phyloP scores from a whole-genome alignment of 1,139 yeast genomes.

The Saccharomyces hybrid region DNA sequence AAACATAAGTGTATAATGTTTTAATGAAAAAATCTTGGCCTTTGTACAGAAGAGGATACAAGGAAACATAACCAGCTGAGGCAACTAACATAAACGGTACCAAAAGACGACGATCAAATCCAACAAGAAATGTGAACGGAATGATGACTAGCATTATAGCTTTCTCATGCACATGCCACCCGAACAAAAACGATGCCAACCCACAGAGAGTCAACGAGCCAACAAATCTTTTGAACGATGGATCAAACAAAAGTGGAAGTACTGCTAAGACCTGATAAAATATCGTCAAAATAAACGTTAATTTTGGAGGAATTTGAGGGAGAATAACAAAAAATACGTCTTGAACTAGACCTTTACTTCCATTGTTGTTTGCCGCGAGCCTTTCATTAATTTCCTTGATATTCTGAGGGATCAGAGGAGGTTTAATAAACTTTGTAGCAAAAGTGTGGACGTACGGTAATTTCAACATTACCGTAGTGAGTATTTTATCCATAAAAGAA shows the following conservation, averaged over 20 bases:
- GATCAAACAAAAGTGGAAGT: conserved; percentile 66
- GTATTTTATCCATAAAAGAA: conserved; percentile 71
- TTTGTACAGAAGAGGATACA: conserved; percentile 82
- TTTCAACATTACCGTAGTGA: conserved; percentile 45
- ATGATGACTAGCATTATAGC: conserved; percentile 85
- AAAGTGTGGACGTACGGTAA: conserved; percentile 40
- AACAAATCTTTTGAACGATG: conserved; percentile 68
- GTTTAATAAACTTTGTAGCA: conserved; percentile 26
- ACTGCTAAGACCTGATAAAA: conserved; percentile 73
- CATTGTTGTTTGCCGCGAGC: conserved; percentile 40
- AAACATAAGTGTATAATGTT: conserved; percentile 68
- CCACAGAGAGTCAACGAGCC: conserved; percentile 88
- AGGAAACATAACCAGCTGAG: conserved; percentile 77
- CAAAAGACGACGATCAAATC: conserved; percentile 63
- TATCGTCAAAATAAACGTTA: conserved; percentile 70
- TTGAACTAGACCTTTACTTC: conserved; percentile 82
- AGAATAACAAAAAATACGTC: conserved; percentile 75
- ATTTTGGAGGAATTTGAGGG: conserved; percentile 71
- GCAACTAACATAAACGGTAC: conserved; percentile 61
- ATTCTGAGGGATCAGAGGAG: conserved; percentile 27
- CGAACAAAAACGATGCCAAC: conserved; percentile 82
- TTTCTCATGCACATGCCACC: conserved; percentile 99
- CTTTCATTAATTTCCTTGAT: conserved; percentile 26
- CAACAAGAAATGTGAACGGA: conserved; percentile 75
- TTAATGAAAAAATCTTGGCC: conserved; percentile 75